phyloP scores from a whole-genome alignment of 176 grass and related monocot species.

The Tuctoria greenei region DNA sequence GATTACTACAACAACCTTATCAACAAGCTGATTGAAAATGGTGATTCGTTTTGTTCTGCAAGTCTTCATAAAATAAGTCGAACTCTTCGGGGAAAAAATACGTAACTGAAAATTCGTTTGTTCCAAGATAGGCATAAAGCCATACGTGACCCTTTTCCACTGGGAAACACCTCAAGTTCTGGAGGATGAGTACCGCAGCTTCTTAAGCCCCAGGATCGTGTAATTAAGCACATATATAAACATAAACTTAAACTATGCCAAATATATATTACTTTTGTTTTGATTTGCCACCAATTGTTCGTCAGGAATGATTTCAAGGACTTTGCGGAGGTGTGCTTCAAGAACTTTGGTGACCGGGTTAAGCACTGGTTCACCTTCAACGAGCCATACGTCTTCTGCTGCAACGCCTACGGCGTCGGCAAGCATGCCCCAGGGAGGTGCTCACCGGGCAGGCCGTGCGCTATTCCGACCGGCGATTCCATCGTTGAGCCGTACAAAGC shows the following conservation, averaged over 20 bases:
- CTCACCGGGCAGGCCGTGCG: background rate
- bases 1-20: constrained; percentile 7
- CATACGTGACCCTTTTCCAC: constrained; percentile 30
- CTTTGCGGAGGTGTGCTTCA: constrained; percentile 19
- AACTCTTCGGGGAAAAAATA: background rate
- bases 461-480: background rate
- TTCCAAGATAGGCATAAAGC: constrained; percentile 6
- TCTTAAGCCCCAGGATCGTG: constrained; percentile 18
- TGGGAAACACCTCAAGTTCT: constrained; percentile 40
- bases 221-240: constrained; percentile 3
- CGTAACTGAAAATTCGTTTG: background rate
- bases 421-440: constrained; percentile 19
- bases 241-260: too few relatives aligned
- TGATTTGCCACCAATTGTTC: background rate
- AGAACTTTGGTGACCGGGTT: constrained; percentile 20
- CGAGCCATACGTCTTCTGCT: constrained; percentile 15
- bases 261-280: background rate
- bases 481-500: constrained; percentile 10
- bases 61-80: background rate
- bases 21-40: constrained; percentile 4
- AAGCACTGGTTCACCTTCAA: constrained; percentile 39
- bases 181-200: background rate
- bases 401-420: background rate
- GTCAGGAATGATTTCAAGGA: constrained; percentile 6
- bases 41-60: background rate